A percentile compares a stretch with the other conserved stretches of the same genome.
Evolutionary conservation across 495 filamentous ascomycete species (phyloP).

Genomic region (Lophiostoma macrostomum): DNA sequence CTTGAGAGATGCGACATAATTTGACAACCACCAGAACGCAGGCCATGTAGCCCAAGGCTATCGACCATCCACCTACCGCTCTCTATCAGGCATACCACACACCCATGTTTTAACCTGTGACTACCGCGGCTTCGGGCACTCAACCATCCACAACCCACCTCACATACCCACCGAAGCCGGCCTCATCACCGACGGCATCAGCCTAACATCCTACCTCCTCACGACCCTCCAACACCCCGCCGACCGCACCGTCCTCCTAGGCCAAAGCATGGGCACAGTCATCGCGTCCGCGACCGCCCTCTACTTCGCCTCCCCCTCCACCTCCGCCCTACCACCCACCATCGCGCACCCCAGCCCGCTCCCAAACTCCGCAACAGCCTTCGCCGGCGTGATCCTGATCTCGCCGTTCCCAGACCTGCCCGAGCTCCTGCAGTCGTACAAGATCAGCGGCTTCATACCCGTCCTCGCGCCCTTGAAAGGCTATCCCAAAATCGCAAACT

Average conservation of each 20-base stretch:
- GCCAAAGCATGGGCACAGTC: conserved; percentile 86
- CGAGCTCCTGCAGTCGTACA: conserved; percentile 66
- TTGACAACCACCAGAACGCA: conserved; percentile 36
- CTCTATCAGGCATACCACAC: conserved; percentile 48
- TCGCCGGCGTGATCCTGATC: conserved; percentile 70
- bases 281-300: conserved; percentile 71
- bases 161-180: conserved; percentile 70
- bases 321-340: conserved; percentile 8
- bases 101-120: conserved; percentile 72
- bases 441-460: conserved; percentile 71
- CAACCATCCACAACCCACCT: conserved; percentile 55
- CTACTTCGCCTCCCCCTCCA: conserved; percentile 51
- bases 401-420: conserved; percentile 75
- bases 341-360: not conserved
- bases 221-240: conserved; percentile 61
- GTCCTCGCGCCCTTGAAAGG: conserved; percentile 68
- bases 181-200: conserved; percentile 72
- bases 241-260: conserved; percentile 72
- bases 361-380: conserved; percentile 42
- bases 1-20: too few relatives aligned
- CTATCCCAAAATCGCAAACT: conserved; percentile 53
- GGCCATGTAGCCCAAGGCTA: conserved; percentile 53
- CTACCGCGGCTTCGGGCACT: conserved; percentile 86
- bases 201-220: conserved; percentile 69
- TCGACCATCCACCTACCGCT: conserved; percentile 52